phyloP scores from a whole-genome alignment of 768 basidiomycete genomes.

The Mycena chlorophos region DNA sequence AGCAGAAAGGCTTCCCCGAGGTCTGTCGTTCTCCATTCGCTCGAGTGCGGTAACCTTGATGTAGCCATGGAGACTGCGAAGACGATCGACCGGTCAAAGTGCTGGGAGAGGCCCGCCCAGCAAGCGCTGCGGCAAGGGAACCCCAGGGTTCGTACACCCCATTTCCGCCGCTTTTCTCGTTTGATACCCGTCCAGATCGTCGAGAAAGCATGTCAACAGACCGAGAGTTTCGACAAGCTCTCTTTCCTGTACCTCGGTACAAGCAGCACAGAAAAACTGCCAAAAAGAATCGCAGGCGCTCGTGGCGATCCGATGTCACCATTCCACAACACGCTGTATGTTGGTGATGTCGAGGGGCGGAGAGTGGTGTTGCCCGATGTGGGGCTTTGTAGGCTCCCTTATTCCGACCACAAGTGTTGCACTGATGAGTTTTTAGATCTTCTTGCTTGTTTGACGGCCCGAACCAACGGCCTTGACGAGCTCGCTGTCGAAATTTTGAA shows the following conservation, averaged over 20 bases:
- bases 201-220: constrained; percentile 96
- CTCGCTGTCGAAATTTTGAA: constrained; percentile 89
- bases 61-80: constrained; percentile 94
- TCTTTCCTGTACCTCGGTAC: constrained; percentile 96
- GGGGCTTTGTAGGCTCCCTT: constrained; percentile 72
- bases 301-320: constrained; percentile 96
- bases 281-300: constrained; percentile 93
- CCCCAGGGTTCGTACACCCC: constrained; percentile 65
- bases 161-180: neutral
- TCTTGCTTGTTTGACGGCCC: constrained; percentile 93
- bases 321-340: constrained; percentile 97
- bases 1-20: constrained; percentile 99
- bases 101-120: constrained; percentile 90
- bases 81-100: constrained; percentile 83
- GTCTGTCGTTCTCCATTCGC: constrained; percentile 55
- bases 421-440: constrained; percentile 61
- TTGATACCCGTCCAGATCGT: constrained; percentile 63
- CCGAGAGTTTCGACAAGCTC: constrained; percentile 95
- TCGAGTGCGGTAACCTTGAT: constrained; percentile 96
- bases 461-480: constrained; percentile 90
- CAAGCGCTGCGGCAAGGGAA: constrained; percentile 98
- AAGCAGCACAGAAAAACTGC: constrained; percentile 90
- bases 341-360: constrained; percentile 82
- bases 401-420: neutral
- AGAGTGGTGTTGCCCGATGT: constrained; percentile 89